These are phyloP conservation scores for Pyrus communis DNA, from an alignment of 306 rosid genomes.

Conservation along the genomic window DNA sequence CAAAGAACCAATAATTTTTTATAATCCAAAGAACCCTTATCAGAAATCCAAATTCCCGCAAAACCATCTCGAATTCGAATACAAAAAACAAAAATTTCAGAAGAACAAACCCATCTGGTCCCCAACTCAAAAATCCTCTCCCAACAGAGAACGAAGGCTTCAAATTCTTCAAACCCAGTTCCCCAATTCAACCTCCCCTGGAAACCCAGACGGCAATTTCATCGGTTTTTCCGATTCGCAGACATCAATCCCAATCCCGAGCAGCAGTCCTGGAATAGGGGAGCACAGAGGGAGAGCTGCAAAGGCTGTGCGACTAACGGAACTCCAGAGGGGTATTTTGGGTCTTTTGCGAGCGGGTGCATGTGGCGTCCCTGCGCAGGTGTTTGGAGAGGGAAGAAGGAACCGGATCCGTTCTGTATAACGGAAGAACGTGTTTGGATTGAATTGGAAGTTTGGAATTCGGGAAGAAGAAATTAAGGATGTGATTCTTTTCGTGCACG, in stretches of 20 bases:
- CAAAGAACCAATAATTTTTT: constrained; percentile 8
- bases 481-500: constrained; percentile 36
- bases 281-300: constrained; percentile 10
- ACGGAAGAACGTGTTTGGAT: constrained; percentile 9
- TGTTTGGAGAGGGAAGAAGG: neutral
- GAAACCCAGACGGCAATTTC: constrained; percentile 14
- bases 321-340: constrained; percentile 22
- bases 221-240: constrained; percentile 12
- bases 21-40: constrained; percentile 24
- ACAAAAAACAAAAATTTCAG: constrained; percentile 18
- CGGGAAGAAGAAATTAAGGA: neutral
- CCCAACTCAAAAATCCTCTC: neutral
- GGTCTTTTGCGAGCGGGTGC: constrained; percentile 3
- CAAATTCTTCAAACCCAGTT: constrained; percentile 23
- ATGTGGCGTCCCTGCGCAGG: neutral
- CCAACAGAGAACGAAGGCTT: constrained; percentile 3
- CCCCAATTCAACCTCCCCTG: neutral
- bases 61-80: constrained; percentile 22
- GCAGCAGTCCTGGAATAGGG: neutral
- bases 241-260: constrained; percentile 9
- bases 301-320: neutral
- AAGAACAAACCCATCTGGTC: constrained; percentile 34
- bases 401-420: constrained; percentile 7
- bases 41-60: constrained; percentile 17
- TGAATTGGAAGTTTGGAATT: neutral